These are phyloP conservation scores for Eleusine coracana DNA, from an alignment of 176 grass and related monocot genomes.

Conservation along the genomic window DNA sequence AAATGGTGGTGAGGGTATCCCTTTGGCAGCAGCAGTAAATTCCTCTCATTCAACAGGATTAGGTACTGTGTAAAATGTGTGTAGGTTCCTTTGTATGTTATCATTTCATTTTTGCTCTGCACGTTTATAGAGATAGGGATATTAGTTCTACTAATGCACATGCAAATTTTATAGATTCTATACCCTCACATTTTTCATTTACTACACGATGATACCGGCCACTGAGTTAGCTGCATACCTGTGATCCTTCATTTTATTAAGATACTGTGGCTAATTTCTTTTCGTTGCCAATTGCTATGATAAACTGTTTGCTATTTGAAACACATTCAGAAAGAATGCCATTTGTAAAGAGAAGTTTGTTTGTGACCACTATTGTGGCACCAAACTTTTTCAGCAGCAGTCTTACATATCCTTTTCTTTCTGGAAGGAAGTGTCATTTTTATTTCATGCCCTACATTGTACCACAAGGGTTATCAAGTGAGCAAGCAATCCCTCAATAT, in stretches of 20 bases:
- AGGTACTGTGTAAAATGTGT: constrained; percentile 45
- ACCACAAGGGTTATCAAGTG: not conserved
- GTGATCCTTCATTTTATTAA: not conserved
- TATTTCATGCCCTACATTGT: not conserved
- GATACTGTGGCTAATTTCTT: not conserved
- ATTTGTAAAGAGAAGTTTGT: not conserved
- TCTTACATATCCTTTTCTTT: not conserved
- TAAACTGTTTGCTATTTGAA: not conserved
- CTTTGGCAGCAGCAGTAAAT: constrained; percentile 42
- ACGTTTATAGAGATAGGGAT: constrained; percentile 17
- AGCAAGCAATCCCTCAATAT: not conserved
- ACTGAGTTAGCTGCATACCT: not conserved
- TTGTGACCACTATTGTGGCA: not conserved
- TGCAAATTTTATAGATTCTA: not conserved
- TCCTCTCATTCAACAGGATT: constrained; percentile 47
- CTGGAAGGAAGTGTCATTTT: not conserved
- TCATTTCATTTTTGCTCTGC: not conserved
- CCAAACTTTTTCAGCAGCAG: not conserved
- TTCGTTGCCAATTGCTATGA: not conserved
- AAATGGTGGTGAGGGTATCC: constrained; percentile 35
- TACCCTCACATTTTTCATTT: not conserved
- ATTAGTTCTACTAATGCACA: not conserved
- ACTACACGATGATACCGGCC: not conserved
- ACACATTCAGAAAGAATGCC: not conserved
- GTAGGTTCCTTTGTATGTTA: constrained; percentile 9